Evolutionary conservation across 2,329 filamentous ascomycete genomes (phyloP).

Genomic region (Sclerotinia borealis): DNA sequence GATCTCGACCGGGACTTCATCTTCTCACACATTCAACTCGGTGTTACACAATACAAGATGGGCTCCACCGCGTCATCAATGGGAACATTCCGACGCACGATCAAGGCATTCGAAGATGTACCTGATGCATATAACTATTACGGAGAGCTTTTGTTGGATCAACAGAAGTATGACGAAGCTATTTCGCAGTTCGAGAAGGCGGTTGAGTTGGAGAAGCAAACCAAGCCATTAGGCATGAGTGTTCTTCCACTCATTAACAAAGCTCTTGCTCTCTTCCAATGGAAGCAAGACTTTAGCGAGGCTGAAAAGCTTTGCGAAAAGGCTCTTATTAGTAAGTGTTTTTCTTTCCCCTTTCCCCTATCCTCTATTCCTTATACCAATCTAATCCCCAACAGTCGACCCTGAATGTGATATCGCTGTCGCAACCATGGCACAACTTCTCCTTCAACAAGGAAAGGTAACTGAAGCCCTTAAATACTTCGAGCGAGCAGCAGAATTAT

Average conservation of each 20-base stretch:
- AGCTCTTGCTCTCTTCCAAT: constrained; percentile 92
- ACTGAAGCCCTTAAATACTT: constrained; percentile 94
- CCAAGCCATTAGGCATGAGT: constrained; percentile 93
- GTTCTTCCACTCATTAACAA: constrained; percentile 98
- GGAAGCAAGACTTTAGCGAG: constrained; percentile 93
- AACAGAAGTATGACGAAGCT: constrained; percentile 90
- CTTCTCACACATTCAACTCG: constrained; percentile 98
- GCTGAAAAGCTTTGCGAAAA: constrained; percentile 96
- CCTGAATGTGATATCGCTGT: constrained; percentile 98
- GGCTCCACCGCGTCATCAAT: constrained; percentile 95
- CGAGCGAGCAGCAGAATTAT: constrained; percentile 89
- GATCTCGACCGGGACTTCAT: constrained; percentile 95
- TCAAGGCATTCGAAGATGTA: constrained; percentile 96
- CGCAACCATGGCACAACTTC: constrained; percentile 94
- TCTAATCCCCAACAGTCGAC: constrained; percentile 58
- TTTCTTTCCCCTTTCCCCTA: background rate
- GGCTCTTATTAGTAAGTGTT: constrained; percentile 83
- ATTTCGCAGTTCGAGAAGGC: constrained; percentile 97
- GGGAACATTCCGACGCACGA: constrained; percentile 94
- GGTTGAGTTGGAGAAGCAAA: constrained; percentile 97
- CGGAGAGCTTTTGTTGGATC: constrained; percentile 91
- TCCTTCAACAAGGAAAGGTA: constrained; percentile 96
- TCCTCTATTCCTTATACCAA: constrained; percentile 6
- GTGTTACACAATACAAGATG: constrained; percentile 99
- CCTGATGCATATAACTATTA: constrained; percentile 99